Evolutionary conservation across 495 filamentous ascomycete species (phyloP), one percentile per base, ranked within the genome.

Genomic region (Beverwykella pulmonaria): DNA sequence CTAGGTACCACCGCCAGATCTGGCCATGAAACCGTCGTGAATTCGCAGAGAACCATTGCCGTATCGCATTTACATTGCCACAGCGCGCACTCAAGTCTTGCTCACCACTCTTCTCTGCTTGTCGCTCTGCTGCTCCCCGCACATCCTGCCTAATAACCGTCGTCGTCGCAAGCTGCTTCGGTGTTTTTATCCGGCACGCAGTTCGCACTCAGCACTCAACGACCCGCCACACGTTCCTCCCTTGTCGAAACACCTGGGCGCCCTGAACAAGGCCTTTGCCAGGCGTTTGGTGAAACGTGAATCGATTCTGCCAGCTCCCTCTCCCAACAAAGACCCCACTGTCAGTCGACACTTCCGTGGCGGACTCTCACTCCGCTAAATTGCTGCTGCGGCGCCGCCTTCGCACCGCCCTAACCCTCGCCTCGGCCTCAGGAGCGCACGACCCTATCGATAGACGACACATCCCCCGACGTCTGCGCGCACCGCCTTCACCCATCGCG

Each of bases 281-380:
- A 64, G 49, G 69, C 69, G 69, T 65, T 71, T 68, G 60, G 69
- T 71, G 69, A 71, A 71, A 71, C 69, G 57, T 63, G 59, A 65
- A 61, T 61, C 44, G 69, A 29, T 54, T 66, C 63, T 58, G 32
- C 46, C 23, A n/a, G 7, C 56, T 53, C 27, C 17, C 17, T 2
- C 39, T 12, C 46, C 26, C 39, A 34, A 22, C 53, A 14, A 29
- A 2, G 8, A 0, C 27, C 52, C 26, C 41, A 46, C 39, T 6
- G 39, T 54, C 32, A n/a, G 8, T 20, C 36, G 32, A n/a, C 32
- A 20, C 61, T 26, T 22, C 19, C 27, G 53, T n/a, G 32, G 53
- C 61, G 9, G 52, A 20, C 15, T 39, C 32, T 25, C 36, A 47
- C 61, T 14, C 36, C 23, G 48, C 25, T 50, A 50, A 50, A 50